Evolutionary conservation across 768 basidiomycete species (phyloP).

Genomic region (Mycena amicta): DNA sequence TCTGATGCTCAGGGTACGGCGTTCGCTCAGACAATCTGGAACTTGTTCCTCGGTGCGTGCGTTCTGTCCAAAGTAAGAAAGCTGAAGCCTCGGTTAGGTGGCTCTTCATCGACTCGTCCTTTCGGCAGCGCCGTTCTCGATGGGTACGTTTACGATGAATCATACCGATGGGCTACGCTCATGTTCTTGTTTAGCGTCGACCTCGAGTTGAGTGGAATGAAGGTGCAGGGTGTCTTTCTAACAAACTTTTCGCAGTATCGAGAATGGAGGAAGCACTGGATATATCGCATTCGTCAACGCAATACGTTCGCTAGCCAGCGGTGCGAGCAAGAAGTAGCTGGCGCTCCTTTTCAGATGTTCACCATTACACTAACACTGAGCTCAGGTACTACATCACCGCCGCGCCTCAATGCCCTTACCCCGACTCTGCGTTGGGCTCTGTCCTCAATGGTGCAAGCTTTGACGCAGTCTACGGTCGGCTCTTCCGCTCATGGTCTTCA

Average conservation of each 20-base stretch:
- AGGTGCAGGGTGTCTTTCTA: neutral
- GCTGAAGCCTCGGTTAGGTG: constrained; percentile 15
- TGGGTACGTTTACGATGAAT: constrained; percentile 45
- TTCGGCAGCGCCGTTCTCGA: constrained; percentile 75
- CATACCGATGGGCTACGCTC: neutral
- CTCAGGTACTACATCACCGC: constrained; percentile 68
- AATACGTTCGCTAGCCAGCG: constrained; percentile 52
- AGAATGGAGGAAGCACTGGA: constrained; percentile 56
- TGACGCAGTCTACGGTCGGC: constrained; percentile 67
- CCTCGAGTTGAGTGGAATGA: constrained; percentile 43
- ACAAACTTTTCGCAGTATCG: constrained; percentile 41
- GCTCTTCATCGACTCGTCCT: constrained; percentile 57
- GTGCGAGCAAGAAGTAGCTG: constrained; percentile 55
- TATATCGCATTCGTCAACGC: constrained; percentile 59
- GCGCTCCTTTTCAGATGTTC: no score
- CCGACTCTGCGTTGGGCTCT: constrained; percentile 60
- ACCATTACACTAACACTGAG: neutral
- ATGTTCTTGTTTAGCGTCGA: constrained; percentile 48
- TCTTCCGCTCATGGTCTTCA: neutral
- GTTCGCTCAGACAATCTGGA: constrained; percentile 73
- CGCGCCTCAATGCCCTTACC: constrained; percentile 70
- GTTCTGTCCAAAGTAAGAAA: neutral
- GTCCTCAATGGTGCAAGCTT: constrained; percentile 65
- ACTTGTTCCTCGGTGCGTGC: constrained; percentile 61
- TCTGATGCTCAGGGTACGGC: constrained; percentile 56